Evolutionary conservation across 208 protist genomes (phyloP), one percentile per base, ranked within the genome.

Genomic region (Trypanosoma platydactyli): DNA sequence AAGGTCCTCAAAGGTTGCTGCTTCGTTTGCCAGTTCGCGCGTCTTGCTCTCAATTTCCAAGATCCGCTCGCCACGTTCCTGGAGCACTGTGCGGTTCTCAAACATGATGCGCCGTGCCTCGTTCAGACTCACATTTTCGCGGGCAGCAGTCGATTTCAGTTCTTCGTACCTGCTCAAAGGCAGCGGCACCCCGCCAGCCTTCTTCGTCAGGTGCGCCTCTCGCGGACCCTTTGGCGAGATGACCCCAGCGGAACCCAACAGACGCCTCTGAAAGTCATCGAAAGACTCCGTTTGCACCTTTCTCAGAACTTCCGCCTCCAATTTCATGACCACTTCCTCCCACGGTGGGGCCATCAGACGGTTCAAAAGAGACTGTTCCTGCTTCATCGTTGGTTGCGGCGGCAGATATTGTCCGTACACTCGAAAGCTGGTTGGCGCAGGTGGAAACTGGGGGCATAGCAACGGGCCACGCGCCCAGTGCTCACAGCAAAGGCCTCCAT

Each of bases 41-140:
- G 88, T 92, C 33, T 77, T 77, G 58, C 80, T 79, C 44, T 75
- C 72, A 18, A 94, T 75, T 65, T 87, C 73, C 40, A 69, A 68
- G 16, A 94, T 72, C 29, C 76, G 68, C 59, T 94, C 85, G 50
- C 82, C 81, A 27, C 88, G 82, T 59, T 91, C 81, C 38, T 90
- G 79, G 45, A 94, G 59, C 66, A 79, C 80, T 0, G 76, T 68
- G 15, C 85, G 64, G 53, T 91, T 91, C 62, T 94, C 85, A 49
- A 76, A 87, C 88, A 94, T 94, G 71, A 90, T 88, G 5, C 85
- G 75, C 13, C 83, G 67, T n/a, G 88, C 88, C 62, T 94, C 85
- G 5, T 72, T 85, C n/a, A 94, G 73, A 27, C 76, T 89, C 5
- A 94, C 77, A 55, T 89, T 87, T 75, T 94, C 80, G 15, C 85